Evolutionary conservation across 495 filamentous ascomycete genomes (phyloP).

Genomic region (Hypoxylon fragiforme): DNA sequence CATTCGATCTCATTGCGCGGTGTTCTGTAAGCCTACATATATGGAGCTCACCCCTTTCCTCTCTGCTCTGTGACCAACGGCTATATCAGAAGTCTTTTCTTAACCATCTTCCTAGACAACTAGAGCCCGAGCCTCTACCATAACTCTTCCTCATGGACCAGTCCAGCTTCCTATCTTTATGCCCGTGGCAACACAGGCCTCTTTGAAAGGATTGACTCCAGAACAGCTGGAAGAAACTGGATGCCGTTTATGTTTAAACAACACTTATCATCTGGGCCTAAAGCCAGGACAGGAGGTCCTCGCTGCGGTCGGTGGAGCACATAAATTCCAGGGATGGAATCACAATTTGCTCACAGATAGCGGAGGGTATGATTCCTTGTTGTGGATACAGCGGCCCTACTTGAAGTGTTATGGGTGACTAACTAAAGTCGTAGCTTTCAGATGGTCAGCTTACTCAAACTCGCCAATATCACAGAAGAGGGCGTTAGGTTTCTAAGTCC

Average conservation of each 20-base stretch:
- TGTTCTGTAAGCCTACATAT: conserved; percentile 68
- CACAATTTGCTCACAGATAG: conserved; percentile 96
- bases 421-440: conserved; percentile 70
- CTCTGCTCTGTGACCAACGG: background rate
- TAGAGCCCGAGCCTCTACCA: conserved; percentile 87
- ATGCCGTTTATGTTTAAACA: conserved; percentile 91
- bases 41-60: background rate
- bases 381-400: background rate
- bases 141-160: conserved; percentile 88
- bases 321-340: conserved; percentile 92
- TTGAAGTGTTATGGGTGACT: conserved; percentile 2
- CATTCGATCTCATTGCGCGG: conserved; percentile 76
- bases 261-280: conserved; percentile 94
- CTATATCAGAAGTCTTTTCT: background rate
- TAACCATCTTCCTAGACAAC: conserved; percentile 66
- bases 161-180: conserved; percentile 94
- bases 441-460: conserved; percentile 95
- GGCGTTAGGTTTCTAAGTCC: conserved; percentile 93
- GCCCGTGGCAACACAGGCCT: conserved; percentile 98
- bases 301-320: conserved; percentile 85
- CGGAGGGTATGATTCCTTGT: conserved; percentile 72
- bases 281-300: conserved; percentile 90
- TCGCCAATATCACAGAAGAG: conserved; percentile 92
- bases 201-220: conserved; percentile 90
- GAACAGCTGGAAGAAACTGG: conserved; percentile 86